Evolutionary conservation across 73 alveolate genomes (phyloP).

Genomic region (Tetrahymena elliotti): DNA sequence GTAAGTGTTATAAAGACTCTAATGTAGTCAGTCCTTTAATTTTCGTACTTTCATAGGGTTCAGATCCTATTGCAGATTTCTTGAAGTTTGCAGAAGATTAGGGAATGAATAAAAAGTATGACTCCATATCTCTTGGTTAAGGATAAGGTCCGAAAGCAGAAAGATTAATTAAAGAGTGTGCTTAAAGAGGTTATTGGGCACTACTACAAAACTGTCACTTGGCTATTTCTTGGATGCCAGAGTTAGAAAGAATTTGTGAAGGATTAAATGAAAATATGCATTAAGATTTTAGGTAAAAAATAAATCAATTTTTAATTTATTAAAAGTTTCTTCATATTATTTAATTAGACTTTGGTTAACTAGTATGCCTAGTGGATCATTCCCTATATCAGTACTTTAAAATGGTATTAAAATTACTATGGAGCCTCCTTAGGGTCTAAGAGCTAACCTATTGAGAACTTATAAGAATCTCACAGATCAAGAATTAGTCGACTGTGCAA

Average conservation of each 20-base stretch:
- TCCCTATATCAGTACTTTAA: conserved; percentile 98
- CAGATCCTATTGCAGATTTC: conserved; percentile 99
- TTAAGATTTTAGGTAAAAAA: not conserved
- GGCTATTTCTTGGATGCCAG: conserved; percentile 98
- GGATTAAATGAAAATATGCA: conserved; percentile 53
- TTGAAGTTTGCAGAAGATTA: conserved; percentile 89
- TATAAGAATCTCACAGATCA: conserved; percentile 67
- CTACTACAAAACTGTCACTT: conserved; percentile 97
- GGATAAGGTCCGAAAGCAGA: conserved; percentile 44
- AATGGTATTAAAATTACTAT: conserved; percentile 96
- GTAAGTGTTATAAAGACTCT: conserved; percentile 94
- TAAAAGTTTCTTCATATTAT: not conserved
- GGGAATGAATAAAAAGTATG: conserved; percentile 30
- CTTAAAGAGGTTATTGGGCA: conserved; percentile 92
- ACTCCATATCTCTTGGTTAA: conserved; percentile 26
- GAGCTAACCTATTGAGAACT: conserved; percentile 77
- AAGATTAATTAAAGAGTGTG: conserved; percentile 16
- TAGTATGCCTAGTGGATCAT: conserved; percentile 97
- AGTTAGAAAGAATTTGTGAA: conserved; percentile 92
- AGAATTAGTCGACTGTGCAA: conserved; percentile 61
- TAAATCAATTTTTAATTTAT: not conserved
- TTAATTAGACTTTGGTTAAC: conserved; percentile 51
- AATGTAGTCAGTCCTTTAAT: conserved; percentile 97
- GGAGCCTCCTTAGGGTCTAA: conserved; percentile 95
- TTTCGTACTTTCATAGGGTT: conserved; percentile 97